Evolutionary conservation across 495 filamentous ascomycete species (phyloP), one percentile per base, ranked within the genome.

Genomic region (Penicillium crystallinum): DNA sequence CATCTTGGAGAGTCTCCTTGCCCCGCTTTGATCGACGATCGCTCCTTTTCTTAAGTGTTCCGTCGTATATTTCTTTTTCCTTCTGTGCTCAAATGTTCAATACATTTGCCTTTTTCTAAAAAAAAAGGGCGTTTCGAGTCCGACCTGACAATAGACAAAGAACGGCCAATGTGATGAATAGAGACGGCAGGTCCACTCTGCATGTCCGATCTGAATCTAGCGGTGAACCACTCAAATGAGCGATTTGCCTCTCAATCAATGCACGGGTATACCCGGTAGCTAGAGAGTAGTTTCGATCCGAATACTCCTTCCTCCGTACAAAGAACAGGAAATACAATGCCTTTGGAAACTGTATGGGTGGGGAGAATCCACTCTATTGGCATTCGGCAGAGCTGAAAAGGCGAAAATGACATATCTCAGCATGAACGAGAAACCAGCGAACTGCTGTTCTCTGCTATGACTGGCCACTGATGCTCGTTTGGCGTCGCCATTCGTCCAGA

Each of bases 401-500:
- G 42, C 49, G 45, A 61, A 59, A 65, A 63, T 65, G 63, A 65
- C 60, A 65, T 55, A 65, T 65, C 63, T 37, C 53, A 58, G 51
- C 49, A 54, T 36, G 25, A 29, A 52, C 37, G 43, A 52, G 41
- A 41, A 40, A 38, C 34, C 34, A 0, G 15, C 15, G 10, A 38
- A 8, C n/a, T 29, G 31, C 22, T n/a, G 14, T 43, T 36, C 45
- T 35, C 48, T 21, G 25, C 19, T 46, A 27, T 63, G 27, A 64
- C 59, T 64, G 61, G 61, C 42, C 57, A 17, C 37, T 42, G 39
- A 34, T 46, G 37, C 14, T 42, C 46, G 14, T 51, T 35, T 51
- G 49, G 21, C 30, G 14, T 53, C 37, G 40, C 46, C 12, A 57
- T 60, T 57, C 50, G 57, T 48, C 45, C 29, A 31, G 23, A 41